Evolutionary conservation across 2,329 filamentous ascomycete species (phyloP), one percentile per base, ranked within the genome.

Genomic region (Hortaea sp.): DNA sequence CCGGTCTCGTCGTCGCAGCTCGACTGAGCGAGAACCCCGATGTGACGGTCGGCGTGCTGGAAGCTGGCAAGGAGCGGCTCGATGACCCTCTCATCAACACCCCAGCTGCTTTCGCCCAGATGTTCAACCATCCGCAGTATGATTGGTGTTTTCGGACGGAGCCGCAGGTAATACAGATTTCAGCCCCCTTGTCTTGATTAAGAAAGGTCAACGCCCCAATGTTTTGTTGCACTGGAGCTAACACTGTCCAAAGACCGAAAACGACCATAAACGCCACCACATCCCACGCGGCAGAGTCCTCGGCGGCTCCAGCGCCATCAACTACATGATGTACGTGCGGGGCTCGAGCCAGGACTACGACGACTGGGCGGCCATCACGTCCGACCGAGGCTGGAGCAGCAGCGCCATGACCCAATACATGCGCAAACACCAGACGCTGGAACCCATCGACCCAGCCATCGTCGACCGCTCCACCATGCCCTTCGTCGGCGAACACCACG

Each of bases 261-360:
- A 37, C n/a, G n/a, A 43, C 2, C 51, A 52, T 20, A 63, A 62
- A 43, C 55, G 46, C 2, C 58, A 62, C 43, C 53, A 53, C 1
- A 58, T 59, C 49, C 62, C 65, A 4, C 57, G 66, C 13, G 68
- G 51, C 30, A 45, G 46, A 28, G 40, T 48, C 7, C 42, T 50
- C 7, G 47, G 51, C 5, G 51, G 49, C 7, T 39, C 30, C 5
- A 63, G 57, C 27, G 66, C 60, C 0, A 68, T 70, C 40, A 71
- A 71, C 45, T 66, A 66, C 43, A 42, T 62, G 5, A 61, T 63
- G 46, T 50, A 62, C 47, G 57, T 65, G 20, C 56, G 61, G n/a
- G 63, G 58, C 2, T 56, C 56, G 5, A 57, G 51, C 34, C 54
- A 45, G 2, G 63, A 64, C 48, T 64, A 66, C 39, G 58, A 68